These are phyloP conservation scores for Xerocomus potaroensis DNA, from an alignment of 768 basidiomycete genomes.

Conservation along the genomic window DNA sequence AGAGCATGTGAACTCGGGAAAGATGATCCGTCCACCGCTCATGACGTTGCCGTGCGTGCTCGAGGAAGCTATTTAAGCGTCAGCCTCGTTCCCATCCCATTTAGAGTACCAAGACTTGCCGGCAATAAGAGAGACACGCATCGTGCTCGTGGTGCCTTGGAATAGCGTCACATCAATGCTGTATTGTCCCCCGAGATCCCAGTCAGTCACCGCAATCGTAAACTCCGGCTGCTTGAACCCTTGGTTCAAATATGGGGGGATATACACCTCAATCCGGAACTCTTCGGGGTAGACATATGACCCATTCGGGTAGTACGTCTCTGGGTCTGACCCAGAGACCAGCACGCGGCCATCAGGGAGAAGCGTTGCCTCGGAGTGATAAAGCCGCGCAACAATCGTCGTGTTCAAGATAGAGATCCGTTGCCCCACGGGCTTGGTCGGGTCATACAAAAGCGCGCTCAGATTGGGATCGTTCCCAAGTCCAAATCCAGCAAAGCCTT, in stretches of 20 bases:
- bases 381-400: conserved; percentile 71
- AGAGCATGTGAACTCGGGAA: conserved; percentile 65
- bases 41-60: conserved; percentile 78
- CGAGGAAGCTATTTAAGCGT: conserved; percentile 50
- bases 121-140: conserved; percentile 63
- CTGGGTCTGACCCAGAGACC: conserved; percentile 72
- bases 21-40: conserved; percentile 61
- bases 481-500: conserved; percentile 72
- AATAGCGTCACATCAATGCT: conserved; percentile 43
- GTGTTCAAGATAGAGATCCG: conserved; percentile 63
- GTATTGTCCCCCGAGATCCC: conserved; percentile 54
- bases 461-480: conserved; percentile 61
- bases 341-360: conserved; percentile 73
- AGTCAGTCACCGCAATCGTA: conserved; percentile 56
- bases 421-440: conserved; percentile 49
- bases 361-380: conserved; percentile 74
- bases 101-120: conserved; percentile 48
- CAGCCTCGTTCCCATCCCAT: background rate
- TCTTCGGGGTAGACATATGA: conserved; percentile 61
- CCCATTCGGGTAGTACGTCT: conserved; percentile 41
- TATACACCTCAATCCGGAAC: conserved; percentile 74
- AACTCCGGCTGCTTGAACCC: conserved; percentile 61
- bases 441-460: conserved; percentile 67
- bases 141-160: conserved; percentile 38
- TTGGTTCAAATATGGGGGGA: conserved; percentile 77